These are phyloP conservation scores for Durio zibethinus DNA, from an alignment of 345 rosid species.

Conservation along the genomic window DNA sequence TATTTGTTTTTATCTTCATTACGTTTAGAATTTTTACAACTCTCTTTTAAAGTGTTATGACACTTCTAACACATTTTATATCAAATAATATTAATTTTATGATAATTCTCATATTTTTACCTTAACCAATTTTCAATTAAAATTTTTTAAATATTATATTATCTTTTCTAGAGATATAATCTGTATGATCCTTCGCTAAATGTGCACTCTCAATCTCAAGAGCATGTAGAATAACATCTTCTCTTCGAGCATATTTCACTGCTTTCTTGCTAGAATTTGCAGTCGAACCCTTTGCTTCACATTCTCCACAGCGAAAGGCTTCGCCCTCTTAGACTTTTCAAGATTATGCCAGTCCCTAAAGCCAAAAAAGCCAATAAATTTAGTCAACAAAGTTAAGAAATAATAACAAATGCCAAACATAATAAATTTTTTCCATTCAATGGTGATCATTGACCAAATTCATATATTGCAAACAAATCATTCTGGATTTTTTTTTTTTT, in stretches of 20 bases:
- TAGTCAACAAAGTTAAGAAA: constrained; percentile 10
- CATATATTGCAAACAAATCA: not conserved
- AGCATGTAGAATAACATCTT: constrained; percentile 90
- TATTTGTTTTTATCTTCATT: too few species aligned
- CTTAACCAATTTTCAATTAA: too few species aligned
- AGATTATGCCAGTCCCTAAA: constrained; percentile 94
- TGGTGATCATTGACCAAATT: not conserved
- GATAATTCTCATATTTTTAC: too few species aligned
- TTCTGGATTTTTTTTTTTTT: not conserved
- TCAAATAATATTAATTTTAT: too few species aligned
- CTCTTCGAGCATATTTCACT: constrained; percentile 85
- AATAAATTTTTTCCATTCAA: not conserved
- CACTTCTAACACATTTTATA: too few species aligned
- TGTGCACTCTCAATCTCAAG: constrained; percentile 83
- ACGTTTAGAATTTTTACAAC: too few species aligned
- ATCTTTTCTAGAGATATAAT: constrained; percentile 33
- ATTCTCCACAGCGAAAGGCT: constrained; percentile 99
- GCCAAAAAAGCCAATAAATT: constrained; percentile 10
- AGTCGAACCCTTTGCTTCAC: constrained; percentile 69
- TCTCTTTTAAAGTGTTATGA: too few species aligned
- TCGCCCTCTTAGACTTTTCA: constrained; percentile 89
- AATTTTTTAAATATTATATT: too few species aligned
- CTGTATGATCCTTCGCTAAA: constrained; percentile 48
- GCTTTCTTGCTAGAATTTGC: constrained; percentile 64
- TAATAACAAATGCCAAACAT: not conserved